Conservation (phyloP, 345 rosid species). For the Turnera subulata region DNA sequence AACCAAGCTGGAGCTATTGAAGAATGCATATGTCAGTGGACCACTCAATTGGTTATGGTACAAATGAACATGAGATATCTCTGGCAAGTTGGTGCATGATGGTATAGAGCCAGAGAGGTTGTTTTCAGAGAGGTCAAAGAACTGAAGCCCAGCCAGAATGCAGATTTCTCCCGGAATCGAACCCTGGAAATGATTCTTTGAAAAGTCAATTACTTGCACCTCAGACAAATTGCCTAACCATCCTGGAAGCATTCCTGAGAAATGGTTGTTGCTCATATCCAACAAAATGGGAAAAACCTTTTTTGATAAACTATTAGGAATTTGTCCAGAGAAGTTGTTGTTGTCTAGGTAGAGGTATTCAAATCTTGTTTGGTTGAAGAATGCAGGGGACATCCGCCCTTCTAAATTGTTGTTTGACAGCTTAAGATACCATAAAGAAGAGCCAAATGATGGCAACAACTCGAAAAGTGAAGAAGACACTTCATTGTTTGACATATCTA, state of each 20-base stretch:
- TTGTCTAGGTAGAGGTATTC: too few species aligned
- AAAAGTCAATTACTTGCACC: not conserved
- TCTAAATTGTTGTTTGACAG: too few species aligned
- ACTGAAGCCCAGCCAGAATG: not conserved
- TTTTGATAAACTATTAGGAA: not conserved
- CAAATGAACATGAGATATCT: too few species aligned
- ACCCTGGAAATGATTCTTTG: not conserved
- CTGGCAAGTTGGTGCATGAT: not conserved
- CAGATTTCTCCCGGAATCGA: not conserved
- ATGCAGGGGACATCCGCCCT: too few species aligned
- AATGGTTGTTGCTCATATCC: not conserved
- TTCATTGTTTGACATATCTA: slow-evolving; percentile 25
- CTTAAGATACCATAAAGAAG: not conserved
- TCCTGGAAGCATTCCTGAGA: too few species aligned
- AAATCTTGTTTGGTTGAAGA: too few species aligned
- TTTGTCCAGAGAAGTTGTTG: not conserved
- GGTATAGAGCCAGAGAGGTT: not conserved
- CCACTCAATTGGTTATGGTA: too few species aligned
- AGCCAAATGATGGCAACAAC: too few species aligned
- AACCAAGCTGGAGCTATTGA: too few species aligned
- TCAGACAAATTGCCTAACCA: not conserved
- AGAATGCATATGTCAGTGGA: too few species aligned
- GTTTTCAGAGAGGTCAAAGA: too few species aligned
- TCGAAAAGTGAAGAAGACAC: too few species aligned
- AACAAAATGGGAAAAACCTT: rapidly evolving